Evolutionary conservation across 2,329 filamentous ascomycete species (phyloP).

Genomic region (Dothiorella sarmentorum): DNA sequence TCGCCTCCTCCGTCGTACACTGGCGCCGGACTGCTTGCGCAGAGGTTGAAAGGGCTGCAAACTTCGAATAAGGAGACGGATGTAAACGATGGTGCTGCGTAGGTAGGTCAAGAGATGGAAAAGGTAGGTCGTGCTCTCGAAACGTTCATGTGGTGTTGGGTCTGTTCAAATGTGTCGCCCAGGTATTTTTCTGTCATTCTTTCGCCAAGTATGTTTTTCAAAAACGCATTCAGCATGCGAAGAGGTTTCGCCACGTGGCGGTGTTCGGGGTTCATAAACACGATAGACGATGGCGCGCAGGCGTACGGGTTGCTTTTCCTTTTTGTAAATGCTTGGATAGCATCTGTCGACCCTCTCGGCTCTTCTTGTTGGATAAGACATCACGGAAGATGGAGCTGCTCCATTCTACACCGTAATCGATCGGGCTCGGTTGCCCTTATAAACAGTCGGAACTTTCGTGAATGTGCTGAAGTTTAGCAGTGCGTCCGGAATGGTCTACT

Average conservation of each 20-base stretch:
- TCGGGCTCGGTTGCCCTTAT: background rate
- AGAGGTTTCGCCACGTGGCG: background rate
- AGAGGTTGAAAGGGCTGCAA: slow-evolving; percentile 58
- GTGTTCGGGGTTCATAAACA: slow-evolving; percentile 1
- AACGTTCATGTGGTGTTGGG: background rate
- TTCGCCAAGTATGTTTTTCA: background rate
- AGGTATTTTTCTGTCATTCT: background rate
- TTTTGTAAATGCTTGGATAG: background rate
- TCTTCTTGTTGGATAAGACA: background rate
- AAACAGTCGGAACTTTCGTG: background rate
- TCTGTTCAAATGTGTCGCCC: background rate
- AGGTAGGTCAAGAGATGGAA: background rate
- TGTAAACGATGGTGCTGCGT: background rate
- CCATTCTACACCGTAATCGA: slow-evolving; percentile 3
- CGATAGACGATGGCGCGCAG: background rate
- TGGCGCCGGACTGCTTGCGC: slow-evolving; percentile 67
- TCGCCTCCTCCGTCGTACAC: slow-evolving; percentile 56
- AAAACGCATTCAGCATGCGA: background rate
- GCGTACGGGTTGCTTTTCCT: background rate
- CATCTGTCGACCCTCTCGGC: background rate
- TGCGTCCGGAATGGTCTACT: too few relatives aligned
- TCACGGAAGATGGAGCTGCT: background rate
- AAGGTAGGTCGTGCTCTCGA: background rate
- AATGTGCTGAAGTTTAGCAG: background rate
- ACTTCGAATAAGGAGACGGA: background rate